phyloP scores from a whole-genome alignment of 257 asterid genomes.

The Thymus quinquecostatus region DNA sequence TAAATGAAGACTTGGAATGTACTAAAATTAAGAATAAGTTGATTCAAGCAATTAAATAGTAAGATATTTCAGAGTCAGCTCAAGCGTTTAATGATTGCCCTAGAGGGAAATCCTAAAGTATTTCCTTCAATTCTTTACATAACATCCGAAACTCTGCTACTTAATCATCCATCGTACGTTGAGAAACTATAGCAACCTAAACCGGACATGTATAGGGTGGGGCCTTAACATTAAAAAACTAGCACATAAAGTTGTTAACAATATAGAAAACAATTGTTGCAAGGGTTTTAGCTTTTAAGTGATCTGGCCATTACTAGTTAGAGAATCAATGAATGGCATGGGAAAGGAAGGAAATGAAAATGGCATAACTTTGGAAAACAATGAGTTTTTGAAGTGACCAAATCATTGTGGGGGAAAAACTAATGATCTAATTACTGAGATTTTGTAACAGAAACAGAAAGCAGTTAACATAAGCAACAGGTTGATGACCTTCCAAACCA shows the following conservation, averaged over 20 bases:
- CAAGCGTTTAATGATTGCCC: neutral
- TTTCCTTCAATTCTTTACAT: neutral
- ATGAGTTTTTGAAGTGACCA: neutral
- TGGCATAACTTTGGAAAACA: neutral
- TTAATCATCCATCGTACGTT: neutral
- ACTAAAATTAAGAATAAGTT: neutral
- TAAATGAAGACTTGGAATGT: neutral
- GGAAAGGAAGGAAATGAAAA: neutral
- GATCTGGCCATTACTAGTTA: neutral
- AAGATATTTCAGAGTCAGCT: neutral
- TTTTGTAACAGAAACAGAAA: no score
- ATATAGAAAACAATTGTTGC: neutral
- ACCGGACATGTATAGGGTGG: neutral
- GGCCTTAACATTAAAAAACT: neutral
- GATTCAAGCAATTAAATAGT: neutral
- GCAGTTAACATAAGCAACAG: neutral
- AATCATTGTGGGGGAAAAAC: neutral
- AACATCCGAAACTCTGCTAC: neutral
- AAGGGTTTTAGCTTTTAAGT: neutral
- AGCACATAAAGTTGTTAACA: neutral
- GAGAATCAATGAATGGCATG: neutral
- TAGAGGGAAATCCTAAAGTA: neutral
- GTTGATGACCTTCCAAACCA: neutral
- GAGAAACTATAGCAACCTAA: neutral
- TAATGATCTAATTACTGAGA: no score